These are phyloP conservation scores for Myxozyma monticola DNA, from an alignment of 805 yeast species.

Conservation along the genomic window DNA sequence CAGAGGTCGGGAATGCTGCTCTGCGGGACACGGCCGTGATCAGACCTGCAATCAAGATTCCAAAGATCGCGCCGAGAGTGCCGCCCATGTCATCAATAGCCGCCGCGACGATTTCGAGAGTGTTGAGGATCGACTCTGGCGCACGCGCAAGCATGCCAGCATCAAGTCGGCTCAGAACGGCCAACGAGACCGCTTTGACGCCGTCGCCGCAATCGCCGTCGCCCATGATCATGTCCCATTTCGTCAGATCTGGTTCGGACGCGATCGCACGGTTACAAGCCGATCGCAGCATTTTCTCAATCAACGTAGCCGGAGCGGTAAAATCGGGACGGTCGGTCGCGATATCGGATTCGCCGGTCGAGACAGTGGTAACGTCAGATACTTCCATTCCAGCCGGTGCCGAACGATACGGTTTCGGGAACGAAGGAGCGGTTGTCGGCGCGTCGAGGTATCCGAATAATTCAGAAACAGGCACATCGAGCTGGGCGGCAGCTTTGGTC, in stretches of 20 bases:
- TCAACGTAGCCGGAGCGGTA: conserved; percentile 4
- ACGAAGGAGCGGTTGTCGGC: conserved; percentile 27
- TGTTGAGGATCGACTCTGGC: conserved; percentile 1
- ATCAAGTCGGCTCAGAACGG: conserved; percentile 59
- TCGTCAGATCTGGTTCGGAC: conserved; percentile 79
- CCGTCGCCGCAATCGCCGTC: conserved; percentile 98
- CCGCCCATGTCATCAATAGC: conserved; percentile 94
- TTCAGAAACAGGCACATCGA: conserved; percentile 1
- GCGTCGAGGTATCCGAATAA: conserved; percentile 24
- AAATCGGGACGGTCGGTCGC: conserved; percentile 14
- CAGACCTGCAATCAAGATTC: conserved; percentile 78
- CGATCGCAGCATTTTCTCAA: conserved; percentile 41
- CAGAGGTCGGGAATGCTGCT: conserved; percentile 11
- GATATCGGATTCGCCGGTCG: too few relatives aligned
- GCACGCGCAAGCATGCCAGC: conserved; percentile 57
- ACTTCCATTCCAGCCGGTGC: too few relatives aligned
- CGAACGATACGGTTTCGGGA: conserved; percentile 23
- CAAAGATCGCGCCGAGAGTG: conserved; percentile 90
- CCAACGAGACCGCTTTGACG: conserved; percentile 74
- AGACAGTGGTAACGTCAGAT: too few relatives aligned
- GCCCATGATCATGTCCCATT: conserved; percentile 84
- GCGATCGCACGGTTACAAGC: conserved; percentile 56
- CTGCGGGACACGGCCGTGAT: conserved; percentile 40
- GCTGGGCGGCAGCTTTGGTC: conserved; percentile 37
- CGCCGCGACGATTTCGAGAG: conserved; percentile 51